Evolutionary conservation across 371 early-diverging fungal species (phyloP).

Genomic region (Racocetra persica): DNA sequence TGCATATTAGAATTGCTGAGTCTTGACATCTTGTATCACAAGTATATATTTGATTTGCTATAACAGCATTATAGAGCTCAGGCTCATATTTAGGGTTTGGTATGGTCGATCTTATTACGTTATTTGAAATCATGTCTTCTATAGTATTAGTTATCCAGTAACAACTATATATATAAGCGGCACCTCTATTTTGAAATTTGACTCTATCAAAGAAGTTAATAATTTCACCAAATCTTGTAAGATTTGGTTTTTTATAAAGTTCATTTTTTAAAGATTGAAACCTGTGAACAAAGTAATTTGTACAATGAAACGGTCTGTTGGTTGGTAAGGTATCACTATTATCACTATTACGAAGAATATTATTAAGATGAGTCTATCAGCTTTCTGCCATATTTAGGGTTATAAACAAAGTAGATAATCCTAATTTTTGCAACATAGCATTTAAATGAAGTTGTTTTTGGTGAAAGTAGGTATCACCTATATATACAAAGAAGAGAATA

Average conservation of each 20-base stretch:
- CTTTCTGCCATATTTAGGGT: too few species aligned
- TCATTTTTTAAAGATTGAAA: neutral
- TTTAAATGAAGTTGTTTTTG: too few species aligned
- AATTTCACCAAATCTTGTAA: neutral
- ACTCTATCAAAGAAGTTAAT: slow-evolving; percentile 14
- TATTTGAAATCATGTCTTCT: neutral
- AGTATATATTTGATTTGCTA: neutral
- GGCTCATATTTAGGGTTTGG: neutral
- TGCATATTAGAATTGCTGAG: neutral
- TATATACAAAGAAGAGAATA: too few species aligned
- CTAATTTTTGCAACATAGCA: too few species aligned
- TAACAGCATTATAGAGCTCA: neutral
- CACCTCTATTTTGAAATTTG: slow-evolving; percentile 29
- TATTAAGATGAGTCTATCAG: too few species aligned
- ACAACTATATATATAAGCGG: neutral
- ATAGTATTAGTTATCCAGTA: slow-evolving; percentile 9
- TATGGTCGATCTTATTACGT: too few species aligned
- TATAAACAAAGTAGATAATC: too few species aligned
- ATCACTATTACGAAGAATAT: too few species aligned
- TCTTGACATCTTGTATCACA: neutral
- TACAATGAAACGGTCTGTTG: too few species aligned
- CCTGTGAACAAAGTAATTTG: too few species aligned
- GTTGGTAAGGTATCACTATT: too few species aligned
- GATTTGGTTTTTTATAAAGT: neutral
- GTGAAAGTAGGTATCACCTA: too few species aligned